Percentiles rank a stretch among this genome's conserved stretches.
These are phyloP conservation scores for Ophiocordyceps camponoti-saundersi DNA, from an alignment of 2,329 filamentous ascomycete genomes.

Conservation along the genomic window DNA sequence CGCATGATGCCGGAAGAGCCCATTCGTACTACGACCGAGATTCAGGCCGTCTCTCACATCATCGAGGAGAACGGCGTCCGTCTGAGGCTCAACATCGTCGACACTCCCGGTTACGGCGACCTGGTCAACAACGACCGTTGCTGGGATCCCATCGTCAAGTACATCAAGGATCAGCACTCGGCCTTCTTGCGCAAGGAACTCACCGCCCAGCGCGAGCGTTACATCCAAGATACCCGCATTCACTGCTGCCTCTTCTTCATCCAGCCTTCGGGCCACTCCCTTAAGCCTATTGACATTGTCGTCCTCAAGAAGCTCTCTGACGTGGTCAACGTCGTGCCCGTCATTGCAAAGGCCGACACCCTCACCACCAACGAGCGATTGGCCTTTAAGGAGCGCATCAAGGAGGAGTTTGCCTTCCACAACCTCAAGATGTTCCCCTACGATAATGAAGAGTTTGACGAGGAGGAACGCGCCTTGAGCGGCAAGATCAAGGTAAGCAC, in stretches of 20 bases:
- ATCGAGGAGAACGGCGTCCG: slow-evolving; percentile 99
- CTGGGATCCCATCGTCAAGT: slow-evolving; percentile 99
- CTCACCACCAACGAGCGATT: slow-evolving; percentile 89
- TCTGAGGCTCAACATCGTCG: slow-evolving; percentile 94
- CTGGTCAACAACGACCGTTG: slow-evolving; percentile 99
- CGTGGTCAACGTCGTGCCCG: slow-evolving; percentile 96
- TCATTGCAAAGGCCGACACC: slow-evolving; percentile 96
- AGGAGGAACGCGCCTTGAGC: slow-evolving; percentile 88
- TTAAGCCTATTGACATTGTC: slow-evolving; percentile 99
- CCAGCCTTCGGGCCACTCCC: slow-evolving; percentile 89
- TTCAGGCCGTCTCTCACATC: slow-evolving; percentile 93
- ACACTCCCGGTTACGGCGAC: slow-evolving; percentile 95
- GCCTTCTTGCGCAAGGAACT: slow-evolving; percentile 99
- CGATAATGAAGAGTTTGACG: slow-evolving; percentile 96
- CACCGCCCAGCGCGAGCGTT: slow-evolving; percentile 94
- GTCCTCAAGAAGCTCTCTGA: slow-evolving; percentile 99
- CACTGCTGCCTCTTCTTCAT: slow-evolving; percentile 99
- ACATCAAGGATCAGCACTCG: slow-evolving; percentile 99
- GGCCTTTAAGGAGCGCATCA: slow-evolving; percentile 97
- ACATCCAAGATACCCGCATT: slow-evolving; percentile 97
- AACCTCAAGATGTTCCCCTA: slow-evolving; percentile 99
- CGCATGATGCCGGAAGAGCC: slow-evolving; percentile 83
- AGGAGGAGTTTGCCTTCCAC: slow-evolving; percentile 99
- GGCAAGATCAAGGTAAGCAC: slow-evolving; percentile 77
- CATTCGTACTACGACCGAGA: slow-evolving; percentile 91